phyloP scores from a whole-genome alignment of 73 alveolate species.

The Paramecium tetraurelia region DNA sequence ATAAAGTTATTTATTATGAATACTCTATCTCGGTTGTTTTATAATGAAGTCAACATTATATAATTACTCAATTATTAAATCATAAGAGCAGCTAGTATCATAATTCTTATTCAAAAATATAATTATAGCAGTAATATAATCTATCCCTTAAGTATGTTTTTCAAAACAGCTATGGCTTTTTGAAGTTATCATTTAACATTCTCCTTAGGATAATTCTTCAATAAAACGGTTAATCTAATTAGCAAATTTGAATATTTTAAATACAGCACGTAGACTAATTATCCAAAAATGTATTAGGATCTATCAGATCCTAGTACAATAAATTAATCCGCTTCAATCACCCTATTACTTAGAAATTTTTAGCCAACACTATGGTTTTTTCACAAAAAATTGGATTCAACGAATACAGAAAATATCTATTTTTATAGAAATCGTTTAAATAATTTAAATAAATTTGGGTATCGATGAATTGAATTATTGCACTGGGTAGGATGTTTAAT shows the following conservation, averaged over 20 bases:
- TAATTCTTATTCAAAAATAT: neutral
- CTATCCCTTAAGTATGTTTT: neutral
- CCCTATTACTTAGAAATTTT: too few species aligned
- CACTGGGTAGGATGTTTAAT: too few species aligned
- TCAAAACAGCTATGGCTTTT: neutral
- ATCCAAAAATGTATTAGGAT: neutral
- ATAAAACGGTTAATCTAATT: constrained; percentile 9
- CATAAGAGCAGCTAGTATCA: too few species aligned
- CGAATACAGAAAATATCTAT: too few species aligned
- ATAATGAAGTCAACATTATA: neutral
- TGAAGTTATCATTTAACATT: neutral
- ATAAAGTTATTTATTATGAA: too few species aligned
- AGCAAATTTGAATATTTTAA: neutral
- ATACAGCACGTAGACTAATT: neutral
- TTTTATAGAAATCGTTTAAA: too few species aligned
- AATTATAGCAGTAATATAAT: constrained; percentile 4
- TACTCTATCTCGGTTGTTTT: neutral
- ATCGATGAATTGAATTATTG: too few species aligned
- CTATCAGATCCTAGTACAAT: constrained; percentile 30
- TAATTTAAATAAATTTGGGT: too few species aligned
- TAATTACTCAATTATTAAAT: neutral
- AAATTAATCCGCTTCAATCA: too few species aligned
- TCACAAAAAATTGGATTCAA: too few species aligned
- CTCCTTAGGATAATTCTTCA: constrained; percentile 34
- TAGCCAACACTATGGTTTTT: too few species aligned